These are phyloP conservation scores for Lichtheimia hyalospora DNA, from an alignment of 371 early-diverging fungal species.

Conservation along the genomic window DNA sequence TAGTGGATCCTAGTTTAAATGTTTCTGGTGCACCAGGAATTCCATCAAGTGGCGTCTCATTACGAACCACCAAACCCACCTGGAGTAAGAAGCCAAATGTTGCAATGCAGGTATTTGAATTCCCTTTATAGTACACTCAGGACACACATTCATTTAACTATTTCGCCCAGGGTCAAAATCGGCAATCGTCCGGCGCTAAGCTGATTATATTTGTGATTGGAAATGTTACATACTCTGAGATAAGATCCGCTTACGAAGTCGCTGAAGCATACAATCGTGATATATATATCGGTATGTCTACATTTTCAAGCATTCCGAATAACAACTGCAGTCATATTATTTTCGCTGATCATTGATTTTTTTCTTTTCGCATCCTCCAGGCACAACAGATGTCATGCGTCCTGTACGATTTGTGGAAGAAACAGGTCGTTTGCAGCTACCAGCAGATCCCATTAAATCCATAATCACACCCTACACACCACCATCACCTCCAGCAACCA, in stretches of 20 bases:
- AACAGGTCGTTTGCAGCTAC: constrained; percentile 41
- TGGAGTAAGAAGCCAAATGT: constrained; percentile 37
- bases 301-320: neutral
- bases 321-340: neutral
- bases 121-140: neutral
- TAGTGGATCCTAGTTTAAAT: constrained; percentile 26
- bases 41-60: constrained; percentile 48
- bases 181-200: constrained; percentile 33
- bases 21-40: constrained; percentile 21
- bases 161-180: constrained; percentile 13
- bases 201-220: constrained; percentile 85
- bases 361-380: constrained; percentile 14
- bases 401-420: constrained; percentile 76
- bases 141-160: neutral
- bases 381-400: constrained; percentile 75
- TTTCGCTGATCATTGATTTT: neutral
- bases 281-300: constrained; percentile 71
- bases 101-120: constrained; percentile 5
- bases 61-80: constrained; percentile 47
- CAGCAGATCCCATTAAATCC: constrained; percentile 25
- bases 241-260: constrained; percentile 85
- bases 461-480: constrained; percentile 43
- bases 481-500: constrained; percentile 24
- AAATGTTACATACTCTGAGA: constrained; percentile 91
- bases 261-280: constrained; percentile 70